Base-by-base conservation (phyloP, 2,329 filamentous ascomycete species). In the Penicillium griseofulvum region DNA sequence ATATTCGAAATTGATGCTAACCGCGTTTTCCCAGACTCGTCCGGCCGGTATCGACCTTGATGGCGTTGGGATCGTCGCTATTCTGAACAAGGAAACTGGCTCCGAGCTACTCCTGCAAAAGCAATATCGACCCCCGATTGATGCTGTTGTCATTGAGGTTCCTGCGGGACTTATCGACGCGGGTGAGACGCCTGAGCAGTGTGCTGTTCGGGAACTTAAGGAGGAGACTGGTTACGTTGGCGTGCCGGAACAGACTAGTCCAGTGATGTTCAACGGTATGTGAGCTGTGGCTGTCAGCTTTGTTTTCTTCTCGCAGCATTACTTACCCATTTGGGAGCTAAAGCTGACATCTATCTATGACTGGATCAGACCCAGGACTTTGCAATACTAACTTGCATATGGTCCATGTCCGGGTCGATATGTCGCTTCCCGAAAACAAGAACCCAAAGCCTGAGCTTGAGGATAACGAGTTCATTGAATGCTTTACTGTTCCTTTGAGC, bases 381-480 rank as follows among this genome's bases (percentile, higher is more conserved):
- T 78, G 75, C 61, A 80, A 79, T 54, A 79, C 78, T 16, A 80
- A 79, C 56, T 68, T 78, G 26, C 77, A 78, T 49, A 78, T 80
- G 74, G 84, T 92, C 14, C 88, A 92, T 67, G 83, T 92, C 39
- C 81, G 78, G 1, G 83, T 93, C 59, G 88, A 93, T 71, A 83
- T 89, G 80, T 80, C 76, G 5, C 76, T 85, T 1, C 81, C 87
- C 0, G 85, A 85, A 64, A 93, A 93, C 68, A 82, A 87, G 68
- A 78, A 88, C 50, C 84, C 84, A 1, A 80, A 85, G 70, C 86
- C 89, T 0, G 76, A 88, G 67, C 78, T 92, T 7, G 89, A 93
- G 68, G 89, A 91, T 26, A 87, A 85, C 59, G 89, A 93, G 74
- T 92, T 91, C 68, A 92, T 93, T 66, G 88, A 92, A 70, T 86